Base-by-base conservation (phyloP, 768 basidiomycete species). In the Phanerodontia chrysosporium region DNA sequence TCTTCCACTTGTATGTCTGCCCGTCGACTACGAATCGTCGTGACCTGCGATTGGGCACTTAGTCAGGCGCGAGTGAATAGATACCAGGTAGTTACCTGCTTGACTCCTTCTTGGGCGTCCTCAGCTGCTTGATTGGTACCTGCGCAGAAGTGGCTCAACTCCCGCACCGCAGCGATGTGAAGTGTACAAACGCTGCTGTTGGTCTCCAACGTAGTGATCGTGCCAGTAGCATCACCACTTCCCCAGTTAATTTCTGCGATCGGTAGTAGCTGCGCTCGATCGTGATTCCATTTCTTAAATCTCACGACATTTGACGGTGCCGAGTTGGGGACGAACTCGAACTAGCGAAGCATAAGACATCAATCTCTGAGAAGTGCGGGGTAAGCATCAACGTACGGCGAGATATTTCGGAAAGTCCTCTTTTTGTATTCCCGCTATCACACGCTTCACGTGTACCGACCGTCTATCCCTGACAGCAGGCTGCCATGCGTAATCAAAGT, bases 1-100 rank as follows among this genome's bases (percentile, higher is more conserved):
- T 67, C 68, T 81, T 84, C 83, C 83, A 84, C 62, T 83, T 84
- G 72, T 84, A 84, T 63, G 80, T 35, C 78, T 28, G 72, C 65
- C 36, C 76, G 76, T 5, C 67, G 13, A 69, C 80, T 63, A 78
- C 83, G 72, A 84, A 84, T 27, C 83, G 71, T 58, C 83, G 78
- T 12, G 83, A 84, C 58, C 83, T 82, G 49, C 29, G 36, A 56
- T 10, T 3, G 16, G 32, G 36, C n/a, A n/a, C 22, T 51, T 36
- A 16, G n/a, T n/a, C 39, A 22, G 29, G 14, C n/a, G 18, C 6
- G 27, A 42, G 36, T 3, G 14, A 42, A 12, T 18, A 18, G 4
- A 18, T 18, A 8, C 39, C 10, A 18, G 10, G 24, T 21, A 28
- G 27, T 13, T 29, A 66, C 83, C 76, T 74, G 78, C 84, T 82